Base-by-base conservation (phyloP, 257 asterid genomes). In the Rehmannia glutinosa region DNA sequence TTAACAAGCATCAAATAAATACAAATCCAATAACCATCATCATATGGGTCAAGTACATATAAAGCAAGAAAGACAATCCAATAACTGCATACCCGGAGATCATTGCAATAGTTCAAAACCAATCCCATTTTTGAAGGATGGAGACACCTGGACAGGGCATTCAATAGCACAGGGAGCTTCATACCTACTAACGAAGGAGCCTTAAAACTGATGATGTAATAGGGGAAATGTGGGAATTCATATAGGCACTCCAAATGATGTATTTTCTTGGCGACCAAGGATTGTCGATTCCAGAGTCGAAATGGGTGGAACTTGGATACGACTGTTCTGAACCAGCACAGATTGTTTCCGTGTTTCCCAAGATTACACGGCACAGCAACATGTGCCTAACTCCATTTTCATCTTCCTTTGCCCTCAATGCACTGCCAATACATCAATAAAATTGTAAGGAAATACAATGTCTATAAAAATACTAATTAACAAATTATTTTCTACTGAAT, bases 221-320 rank as follows among this genome's bases (percentile, higher is more conserved):
- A 50, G 0, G 91, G 84, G 5, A 75, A 38, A 85, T 82, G 75
- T 80, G 83, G n/a, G 87, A 64, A 49, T 81, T 81, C 78, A 82
- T 84, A 38, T 68, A 41, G 13, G 80, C 73, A 24, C 55, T 69
- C 86, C 88, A 82, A 45, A 85, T 67, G 0, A 72, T 72, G 75
- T 76, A 80, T 52, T 53, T 73, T 20, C n/a, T 75, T 13, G 91
- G 91, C 5, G 62, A 20, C 20, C 71, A 28, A 46, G 50, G 76
- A 76, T 78, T 66, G 28, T 80, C 88, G 39, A 82, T 60, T 21
- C 88, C 88, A 0, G 91, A 78, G 54, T 85, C 85, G 66, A 73
- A 82, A 1, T 80, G 36, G 28, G 60, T 16, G 20, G 75, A 80
- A 66, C 75, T 73, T 5, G 92, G 87, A 0, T 77, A 75, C 25